phyloP scores from a whole-genome alignment of 768 basidiomycete genomes.

The Boletus reticuloceps region DNA sequence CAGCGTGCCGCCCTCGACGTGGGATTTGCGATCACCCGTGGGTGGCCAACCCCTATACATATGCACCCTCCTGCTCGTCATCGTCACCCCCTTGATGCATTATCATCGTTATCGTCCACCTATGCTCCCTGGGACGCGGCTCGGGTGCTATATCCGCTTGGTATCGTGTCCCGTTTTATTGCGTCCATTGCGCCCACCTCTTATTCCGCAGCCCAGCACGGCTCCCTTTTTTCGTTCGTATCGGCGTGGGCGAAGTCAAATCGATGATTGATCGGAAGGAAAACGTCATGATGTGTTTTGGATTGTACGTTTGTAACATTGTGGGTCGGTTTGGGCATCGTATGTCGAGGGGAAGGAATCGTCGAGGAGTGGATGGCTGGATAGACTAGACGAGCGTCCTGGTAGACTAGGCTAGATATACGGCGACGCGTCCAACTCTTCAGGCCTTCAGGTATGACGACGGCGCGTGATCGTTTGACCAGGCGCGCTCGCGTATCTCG shows the following conservation, averaged over 20 bases:
- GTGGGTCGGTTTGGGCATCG: not conserved
- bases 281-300: constrained; percentile 3
- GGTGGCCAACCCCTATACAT: not conserved
- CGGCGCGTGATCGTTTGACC: not conserved
- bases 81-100: not conserved
- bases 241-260: not conserved
- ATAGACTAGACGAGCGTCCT: not conserved
- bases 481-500: too few relatives aligned
- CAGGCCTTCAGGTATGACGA: not conserved
- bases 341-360: not conserved
- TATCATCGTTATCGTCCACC: constrained; percentile 3
- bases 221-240: not conserved
- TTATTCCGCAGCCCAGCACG: not conserved
- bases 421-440: not conserved
- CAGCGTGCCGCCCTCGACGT: not conserved
- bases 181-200: not conserved
- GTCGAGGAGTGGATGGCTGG: not conserved
- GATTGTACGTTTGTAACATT: not conserved
- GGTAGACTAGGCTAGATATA: not conserved
- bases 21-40: constrained; percentile 7
- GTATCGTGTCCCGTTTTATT: not conserved
- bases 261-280: constrained; percentile 9
- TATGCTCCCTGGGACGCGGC: not conserved
- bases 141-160: constrained; percentile 2
- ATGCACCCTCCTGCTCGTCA: not conserved